phyloP scores from a whole-genome alignment of 306 rosid species.

The Ormosia semicastrata region DNA sequence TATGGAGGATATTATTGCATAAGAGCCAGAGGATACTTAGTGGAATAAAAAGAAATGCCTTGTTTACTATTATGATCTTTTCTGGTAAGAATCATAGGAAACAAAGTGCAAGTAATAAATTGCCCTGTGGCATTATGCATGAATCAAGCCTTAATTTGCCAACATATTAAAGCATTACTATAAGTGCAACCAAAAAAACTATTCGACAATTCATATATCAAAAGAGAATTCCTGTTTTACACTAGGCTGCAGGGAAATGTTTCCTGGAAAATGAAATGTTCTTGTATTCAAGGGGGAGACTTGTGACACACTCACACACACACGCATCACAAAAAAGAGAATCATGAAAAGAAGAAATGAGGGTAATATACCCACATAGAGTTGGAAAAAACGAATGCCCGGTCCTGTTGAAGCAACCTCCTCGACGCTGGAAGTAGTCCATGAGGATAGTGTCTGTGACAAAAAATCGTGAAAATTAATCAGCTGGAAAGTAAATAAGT shows the following conservation, averaged over 20 bases:
- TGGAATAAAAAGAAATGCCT: neutral
- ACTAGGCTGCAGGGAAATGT: neutral
- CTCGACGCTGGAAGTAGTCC: conserved; percentile 93
- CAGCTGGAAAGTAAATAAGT: neutral
- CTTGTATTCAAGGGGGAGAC: neutral
- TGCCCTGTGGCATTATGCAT: neutral
- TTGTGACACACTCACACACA: neutral
- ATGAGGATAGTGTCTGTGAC: conserved; percentile 83
- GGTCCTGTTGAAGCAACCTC: conserved; percentile 99
- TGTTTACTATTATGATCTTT: neutral
- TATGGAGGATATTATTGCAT: neutral
- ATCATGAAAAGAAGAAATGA: neutral
- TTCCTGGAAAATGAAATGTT: neutral
- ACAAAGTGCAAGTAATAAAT: neutral
- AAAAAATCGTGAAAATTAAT: conserved; percentile 18
- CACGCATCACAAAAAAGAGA: neutral
- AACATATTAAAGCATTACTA: neutral
- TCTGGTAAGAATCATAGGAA: neutral
- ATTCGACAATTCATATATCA: neutral
- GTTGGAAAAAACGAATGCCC: conserved; percentile 92
- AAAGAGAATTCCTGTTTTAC: conserved; percentile 5
- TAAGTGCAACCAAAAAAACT: neutral
- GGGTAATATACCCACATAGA: conserved; percentile 54
- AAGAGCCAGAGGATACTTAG: neutral
- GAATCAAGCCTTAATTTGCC: neutral